Evolutionary conservation across 2,329 filamentous ascomycete genomes (phyloP).

Genomic region (Onygena corvina): DNA sequence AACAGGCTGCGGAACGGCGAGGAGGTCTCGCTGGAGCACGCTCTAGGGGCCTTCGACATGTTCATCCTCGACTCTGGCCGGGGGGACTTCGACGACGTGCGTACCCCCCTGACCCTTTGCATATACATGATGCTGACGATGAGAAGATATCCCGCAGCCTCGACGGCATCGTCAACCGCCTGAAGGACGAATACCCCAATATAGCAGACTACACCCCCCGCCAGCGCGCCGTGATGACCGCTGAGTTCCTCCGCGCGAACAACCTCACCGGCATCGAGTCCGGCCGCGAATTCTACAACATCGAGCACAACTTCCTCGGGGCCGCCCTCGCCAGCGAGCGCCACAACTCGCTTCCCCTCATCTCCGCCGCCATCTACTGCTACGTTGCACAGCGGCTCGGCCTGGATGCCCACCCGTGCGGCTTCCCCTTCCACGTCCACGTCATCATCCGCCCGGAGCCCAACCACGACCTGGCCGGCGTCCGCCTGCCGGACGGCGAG

Average conservation of each 20-base stretch:
- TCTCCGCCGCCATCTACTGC: constrained; percentile 79
- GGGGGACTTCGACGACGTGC: constrained; percentile 62
- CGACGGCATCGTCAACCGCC: constrained; percentile 48
- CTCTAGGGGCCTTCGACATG: constrained; percentile 74
- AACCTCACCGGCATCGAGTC: constrained; percentile 60
- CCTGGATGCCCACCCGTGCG: constrained; percentile 64
- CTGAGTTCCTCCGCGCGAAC: constrained; percentile 54
- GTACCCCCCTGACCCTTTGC: constrained; percentile 19
- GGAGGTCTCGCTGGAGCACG: constrained; percentile 54
- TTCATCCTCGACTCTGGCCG: constrained; percentile 65
- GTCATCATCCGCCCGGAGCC: constrained; percentile 56
- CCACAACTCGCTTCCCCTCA: constrained; percentile 72
- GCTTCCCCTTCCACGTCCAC: constrained; percentile 76
- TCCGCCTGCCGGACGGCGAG: constrained; percentile 17
- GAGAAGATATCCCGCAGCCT: constrained; percentile 41
- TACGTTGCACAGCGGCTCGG: constrained; percentile 62
- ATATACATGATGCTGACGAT: constrained; percentile 1
- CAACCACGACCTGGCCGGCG: constrained; percentile 50
- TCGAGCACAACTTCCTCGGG: constrained; percentile 81
- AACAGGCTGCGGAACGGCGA: constrained; percentile 42
- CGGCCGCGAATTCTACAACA: constrained; percentile 58
- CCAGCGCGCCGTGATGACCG: constrained; percentile 54
- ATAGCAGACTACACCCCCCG: constrained; percentile 50
- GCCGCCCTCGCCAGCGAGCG: constrained; percentile 59
- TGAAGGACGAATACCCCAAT: constrained; percentile 43